A percentile compares a stretch with the other conserved stretches of the same genome.
phyloP scores from a whole-genome alignment of 805 yeast species.

The Candida nemodendra region DNA sequence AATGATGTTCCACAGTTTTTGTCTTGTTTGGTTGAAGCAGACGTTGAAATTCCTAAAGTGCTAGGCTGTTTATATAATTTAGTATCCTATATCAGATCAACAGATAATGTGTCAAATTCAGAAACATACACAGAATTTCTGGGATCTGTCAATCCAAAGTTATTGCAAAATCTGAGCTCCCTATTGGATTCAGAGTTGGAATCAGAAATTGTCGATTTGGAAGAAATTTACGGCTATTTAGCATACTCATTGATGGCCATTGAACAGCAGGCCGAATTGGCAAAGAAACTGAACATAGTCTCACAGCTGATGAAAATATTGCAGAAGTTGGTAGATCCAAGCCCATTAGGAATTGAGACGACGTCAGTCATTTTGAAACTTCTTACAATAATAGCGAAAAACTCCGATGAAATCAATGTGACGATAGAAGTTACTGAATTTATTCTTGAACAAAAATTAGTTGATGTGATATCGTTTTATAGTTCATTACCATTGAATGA shows the following conservation, averaged over 20 bases:
- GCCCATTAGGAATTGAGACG: constrained; percentile 17
- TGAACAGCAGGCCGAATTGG: constrained; percentile 11
- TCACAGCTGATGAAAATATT: constrained; percentile 5
- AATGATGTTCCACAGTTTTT: constrained; percentile 31
- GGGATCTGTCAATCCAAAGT: constrained; percentile 10
- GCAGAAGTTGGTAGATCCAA: constrained; percentile 5
- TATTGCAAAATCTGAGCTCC: constrained; percentile 9
- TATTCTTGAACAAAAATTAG: constrained; percentile 25
- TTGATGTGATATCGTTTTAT: constrained; percentile 18
- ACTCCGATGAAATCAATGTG: constrained; percentile 12
- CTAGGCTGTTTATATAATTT: constrained; percentile 71
- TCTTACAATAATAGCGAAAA: constrained; percentile 27
- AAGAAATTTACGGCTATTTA: constrained; percentile 18
- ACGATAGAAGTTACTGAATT: constrained; percentile 24
- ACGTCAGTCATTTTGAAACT: constrained; percentile 23
- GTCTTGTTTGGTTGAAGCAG: constrained; percentile 38
- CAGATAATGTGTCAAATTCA: constrained; percentile 27
- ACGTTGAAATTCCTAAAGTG: constrained; percentile 53
- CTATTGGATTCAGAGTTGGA: constrained; percentile 5
- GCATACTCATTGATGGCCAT: constrained; percentile 15
- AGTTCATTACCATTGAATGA: constrained; percentile 15
- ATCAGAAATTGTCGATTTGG: constrained; percentile 12
- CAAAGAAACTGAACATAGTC: constrained; percentile 1
- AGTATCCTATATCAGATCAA: constrained; percentile 34
- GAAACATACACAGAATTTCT: constrained; percentile 13